Conservation (phyloP, 1,284 basidiomycete genomes). For the Heterobasidion occidentale region DNA sequence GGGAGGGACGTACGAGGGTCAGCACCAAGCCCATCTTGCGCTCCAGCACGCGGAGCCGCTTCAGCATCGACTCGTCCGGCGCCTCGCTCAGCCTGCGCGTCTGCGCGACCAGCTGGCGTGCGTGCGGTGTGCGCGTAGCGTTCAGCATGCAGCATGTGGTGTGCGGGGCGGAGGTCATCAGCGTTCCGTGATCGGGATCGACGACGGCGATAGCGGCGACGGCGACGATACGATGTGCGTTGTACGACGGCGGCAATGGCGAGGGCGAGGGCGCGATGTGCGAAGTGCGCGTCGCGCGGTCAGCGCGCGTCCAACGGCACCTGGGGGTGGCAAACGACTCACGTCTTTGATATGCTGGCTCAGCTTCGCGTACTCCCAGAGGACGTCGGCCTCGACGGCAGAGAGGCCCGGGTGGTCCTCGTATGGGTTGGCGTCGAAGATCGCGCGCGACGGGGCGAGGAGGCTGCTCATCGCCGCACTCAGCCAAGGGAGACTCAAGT, state of each 20-base stretch:
- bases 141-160: too few species aligned
- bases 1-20: slow-evolving; percentile 52
- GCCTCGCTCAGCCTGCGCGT: slow-evolving; percentile 55
- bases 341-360: slow-evolving; percentile 49
- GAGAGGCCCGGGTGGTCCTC: slow-evolving; percentile 51
- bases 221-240: too few species aligned
- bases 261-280: too few species aligned
- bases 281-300: too few species aligned
- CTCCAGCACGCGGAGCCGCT: slow-evolving; percentile 76
- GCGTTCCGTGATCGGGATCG: background rate
- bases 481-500: background rate
- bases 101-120: slow-evolving; percentile 43
- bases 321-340: slow-evolving; percentile 7
- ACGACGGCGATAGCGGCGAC: too few species aligned
- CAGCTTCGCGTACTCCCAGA: slow-evolving; percentile 55
- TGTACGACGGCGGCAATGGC: too few species aligned
- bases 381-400: slow-evolving; percentile 44
- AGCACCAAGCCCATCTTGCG: slow-evolving; percentile 91
- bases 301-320: background rate
- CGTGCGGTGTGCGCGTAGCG: too few species aligned
- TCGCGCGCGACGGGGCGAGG: slow-evolving; percentile 10
- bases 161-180: too few species aligned
- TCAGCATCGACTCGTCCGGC: slow-evolving; percentile 72
- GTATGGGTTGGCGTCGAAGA: slow-evolving; percentile 60
- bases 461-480: background rate